Percentiles rank a stretch among this genome's conserved stretches.
phyloP scores from a whole-genome alignment of 768 basidiomycete genomes.

The Suillus plorans region DNA sequence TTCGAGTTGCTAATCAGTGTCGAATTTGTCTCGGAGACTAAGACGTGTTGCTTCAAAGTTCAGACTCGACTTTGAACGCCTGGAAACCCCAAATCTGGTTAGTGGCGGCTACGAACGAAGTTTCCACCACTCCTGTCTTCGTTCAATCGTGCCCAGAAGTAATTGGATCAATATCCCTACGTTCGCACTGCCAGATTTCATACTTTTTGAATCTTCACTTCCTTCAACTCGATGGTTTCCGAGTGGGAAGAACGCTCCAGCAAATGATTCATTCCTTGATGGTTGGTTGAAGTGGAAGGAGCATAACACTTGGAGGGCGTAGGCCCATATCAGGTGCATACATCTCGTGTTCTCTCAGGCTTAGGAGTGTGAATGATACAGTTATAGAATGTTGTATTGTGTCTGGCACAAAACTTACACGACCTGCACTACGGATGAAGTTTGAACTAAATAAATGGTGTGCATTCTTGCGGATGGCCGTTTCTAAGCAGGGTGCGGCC shows the following conservation, averaged over 20 bases:
- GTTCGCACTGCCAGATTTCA: conserved; percentile 58
- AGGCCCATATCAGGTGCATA: conserved; percentile 61
- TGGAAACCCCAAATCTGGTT: conserved; percentile 66
- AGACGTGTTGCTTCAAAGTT: conserved; percentile 53
- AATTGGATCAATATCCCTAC: conserved; percentile 80
- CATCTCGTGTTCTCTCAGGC: conserved; percentile 6
- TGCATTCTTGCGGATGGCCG: conserved; percentile 10
- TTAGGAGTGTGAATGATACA: conserved; percentile 10
- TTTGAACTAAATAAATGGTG: conserved; percentile 72
- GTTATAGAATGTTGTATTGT: conserved; percentile 54
- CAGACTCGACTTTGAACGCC: conserved; percentile 67
- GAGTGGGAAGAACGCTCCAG: conserved; percentile 80
- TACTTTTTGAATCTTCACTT: conserved; percentile 66
- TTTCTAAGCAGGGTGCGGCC: conserved; percentile 3
- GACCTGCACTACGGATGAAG: conserved; percentile 74
- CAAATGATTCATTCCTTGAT: conserved; percentile 74
- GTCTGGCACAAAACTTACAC: conserved; percentile 69
- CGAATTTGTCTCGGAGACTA: conserved; percentile 61
- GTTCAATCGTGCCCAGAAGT: conserved; percentile 63
- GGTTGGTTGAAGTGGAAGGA: conserved; percentile 62
- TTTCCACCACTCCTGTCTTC: conserved; percentile 61
- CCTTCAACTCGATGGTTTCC: conserved; percentile 56
- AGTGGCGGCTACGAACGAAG: conserved; percentile 45
- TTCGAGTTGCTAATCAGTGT: conserved; percentile 58
- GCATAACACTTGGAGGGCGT: conserved; percentile 58